phyloP scores from a whole-genome alignment of 176 grass and related monocot species.

The Eleusine indica region DNA sequence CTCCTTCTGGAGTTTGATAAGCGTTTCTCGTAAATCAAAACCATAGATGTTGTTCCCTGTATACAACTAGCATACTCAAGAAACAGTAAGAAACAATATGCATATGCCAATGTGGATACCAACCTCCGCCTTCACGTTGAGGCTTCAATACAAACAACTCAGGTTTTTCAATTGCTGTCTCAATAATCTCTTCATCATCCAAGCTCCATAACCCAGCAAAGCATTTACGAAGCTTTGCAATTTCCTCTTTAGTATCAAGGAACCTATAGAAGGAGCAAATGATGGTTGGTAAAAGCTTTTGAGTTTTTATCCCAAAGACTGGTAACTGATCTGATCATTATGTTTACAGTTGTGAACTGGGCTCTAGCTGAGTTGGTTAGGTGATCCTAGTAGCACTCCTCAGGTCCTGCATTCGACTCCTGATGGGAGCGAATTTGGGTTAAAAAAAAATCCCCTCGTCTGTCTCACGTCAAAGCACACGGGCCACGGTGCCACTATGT shows the following conservation, averaged over 20 bases:
- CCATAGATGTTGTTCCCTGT: slow-evolving; percentile 94
- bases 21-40: slow-evolving; percentile 65
- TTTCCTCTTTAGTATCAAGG: slow-evolving; percentile 70
- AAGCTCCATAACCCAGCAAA: slow-evolving; percentile 99
- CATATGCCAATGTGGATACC: slow-evolving; percentile 25
- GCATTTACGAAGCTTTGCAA: slow-evolving; percentile 73
- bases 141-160: slow-evolving; percentile 95
- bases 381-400: no score
- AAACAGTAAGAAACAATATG: slow-evolving; percentile 25
- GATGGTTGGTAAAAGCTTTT: slow-evolving; percentile 16
- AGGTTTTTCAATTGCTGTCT: slow-evolving; percentile 71
- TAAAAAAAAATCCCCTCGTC: no score
- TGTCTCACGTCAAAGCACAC: no score
- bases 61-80: slow-evolving; percentile 39
- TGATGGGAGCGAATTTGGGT: no score
- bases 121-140: slow-evolving; percentile 98
- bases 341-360: background rate
- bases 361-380: no score
- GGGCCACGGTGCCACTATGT: no score
- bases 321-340: slow-evolving; percentile 27
- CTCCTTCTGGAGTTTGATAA: slow-evolving; percentile 66
- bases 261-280: slow-evolving; percentile 59
- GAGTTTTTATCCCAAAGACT: slow-evolving; percentile 27
- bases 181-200: slow-evolving; percentile 74
- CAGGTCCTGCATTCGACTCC: no score